A percentile compares a stretch with the other conserved stretches of the same genome.
Evolutionary conservation across 1,139 yeast genomes (phyloP).

Genomic region (Yamadazyma sp.): DNA sequence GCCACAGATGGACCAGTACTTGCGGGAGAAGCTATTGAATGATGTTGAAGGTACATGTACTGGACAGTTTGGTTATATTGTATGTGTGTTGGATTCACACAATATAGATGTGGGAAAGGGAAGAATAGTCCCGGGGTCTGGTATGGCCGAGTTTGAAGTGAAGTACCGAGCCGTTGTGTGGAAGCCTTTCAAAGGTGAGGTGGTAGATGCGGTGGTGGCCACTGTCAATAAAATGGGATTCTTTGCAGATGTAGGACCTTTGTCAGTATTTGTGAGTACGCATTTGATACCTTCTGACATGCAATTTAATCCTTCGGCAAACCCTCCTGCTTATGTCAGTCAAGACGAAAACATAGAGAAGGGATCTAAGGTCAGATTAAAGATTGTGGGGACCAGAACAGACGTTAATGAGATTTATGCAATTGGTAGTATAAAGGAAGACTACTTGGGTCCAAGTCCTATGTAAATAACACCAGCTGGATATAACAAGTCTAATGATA

Average conservation of each 20-base stretch:
- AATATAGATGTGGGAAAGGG: conserved; percentile 95
- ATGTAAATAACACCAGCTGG: conserved; percentile 1
- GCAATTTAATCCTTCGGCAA: conserved; percentile 92
- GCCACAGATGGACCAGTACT: conserved; percentile 93
- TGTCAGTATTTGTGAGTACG: conserved; percentile 90
- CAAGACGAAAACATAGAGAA: conserved; percentile 94
- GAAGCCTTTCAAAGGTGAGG: conserved; percentile 98
- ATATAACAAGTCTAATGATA: not conserved
- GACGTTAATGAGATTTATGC: conserved; percentile 98
- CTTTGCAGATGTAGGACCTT: conserved; percentile 97
- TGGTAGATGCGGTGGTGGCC: conserved; percentile 93
- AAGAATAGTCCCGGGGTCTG: conserved; percentile 80
- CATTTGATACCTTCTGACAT: conserved; percentile 94
- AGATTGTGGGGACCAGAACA: conserved; percentile 95
- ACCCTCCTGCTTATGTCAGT: conserved; percentile 97
- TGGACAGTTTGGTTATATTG: conserved; percentile 96
- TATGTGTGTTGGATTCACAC: conserved; percentile 94
- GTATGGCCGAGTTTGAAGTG: conserved; percentile 96
- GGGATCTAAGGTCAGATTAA: conserved; percentile 89
- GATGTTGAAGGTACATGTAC: conserved; percentile 99
- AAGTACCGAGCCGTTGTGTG: conserved; percentile 96
- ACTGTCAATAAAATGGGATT: conserved; percentile 96
- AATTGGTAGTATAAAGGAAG: conserved; percentile 96
- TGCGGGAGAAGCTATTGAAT: conserved; percentile 83
- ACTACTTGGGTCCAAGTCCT: conserved; percentile 82